Conservation (phyloP, 2,329 filamentous ascomycete genomes). For the Ramularia endophylla region DNA sequence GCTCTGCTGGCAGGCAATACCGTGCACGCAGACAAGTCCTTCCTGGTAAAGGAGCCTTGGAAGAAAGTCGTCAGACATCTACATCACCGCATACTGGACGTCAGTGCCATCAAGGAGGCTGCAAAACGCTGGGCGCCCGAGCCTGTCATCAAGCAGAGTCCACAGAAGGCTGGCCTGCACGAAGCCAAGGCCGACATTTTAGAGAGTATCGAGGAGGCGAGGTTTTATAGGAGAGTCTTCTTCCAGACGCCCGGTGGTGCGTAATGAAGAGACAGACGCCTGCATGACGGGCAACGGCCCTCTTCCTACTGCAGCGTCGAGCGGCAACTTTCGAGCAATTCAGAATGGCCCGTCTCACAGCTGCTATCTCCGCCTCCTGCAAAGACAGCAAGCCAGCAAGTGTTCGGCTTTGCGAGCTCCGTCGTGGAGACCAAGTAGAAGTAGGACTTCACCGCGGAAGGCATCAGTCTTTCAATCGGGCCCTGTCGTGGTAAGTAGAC, state of each 20-base stretch:
- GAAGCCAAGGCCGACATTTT: constrained; percentile 84
- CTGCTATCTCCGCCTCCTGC: too few relatives aligned
- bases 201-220: constrained; percentile 90
- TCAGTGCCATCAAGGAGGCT: constrained; percentile 89
- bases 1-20: constrained; percentile 86
- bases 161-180: constrained; percentile 70
- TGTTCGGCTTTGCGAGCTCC: too few relatives aligned
- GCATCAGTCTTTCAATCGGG: too few relatives aligned
- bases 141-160: constrained; percentile 56
- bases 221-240: constrained; percentile 68
- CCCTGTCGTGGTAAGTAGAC: too few relatives aligned
- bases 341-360: too few relatives aligned
- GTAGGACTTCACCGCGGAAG: too few relatives aligned
- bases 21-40: constrained; percentile 82
- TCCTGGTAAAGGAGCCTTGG: constrained; percentile 71
- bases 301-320: too few relatives aligned
- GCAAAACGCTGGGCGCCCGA: constrained; percentile 69
- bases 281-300: too few relatives aligned
- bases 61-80: constrained; percentile 66
- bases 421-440: too few relatives aligned
- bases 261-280: neutral
- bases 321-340: too few relatives aligned
- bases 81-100: constrained; percentile 86
- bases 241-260: constrained; percentile 42
- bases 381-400: too few relatives aligned